Base-by-base conservation (phyloP, 495 filamentous ascomycete genomes). In the Xanthoparmelia taractica region DNA sequence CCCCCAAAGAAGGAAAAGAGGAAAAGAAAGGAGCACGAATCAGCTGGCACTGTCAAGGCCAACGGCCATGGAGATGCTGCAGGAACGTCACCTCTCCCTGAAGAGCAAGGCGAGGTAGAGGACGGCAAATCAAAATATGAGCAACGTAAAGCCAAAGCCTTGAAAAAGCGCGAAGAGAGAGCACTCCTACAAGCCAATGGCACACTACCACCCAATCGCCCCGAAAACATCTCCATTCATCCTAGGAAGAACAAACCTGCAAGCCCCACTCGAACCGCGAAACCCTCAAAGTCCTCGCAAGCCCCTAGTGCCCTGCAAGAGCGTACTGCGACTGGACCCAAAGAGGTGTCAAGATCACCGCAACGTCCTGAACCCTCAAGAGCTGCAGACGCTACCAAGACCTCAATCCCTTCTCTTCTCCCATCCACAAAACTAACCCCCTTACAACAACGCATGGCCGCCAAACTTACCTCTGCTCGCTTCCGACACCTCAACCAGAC, bases 401-500 rank as follows among this genome's bases (percentile, higher is more conserved):
- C 71, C 18, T 55, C 73, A 59, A 70, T 75, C 27, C 67, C 69
- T 29, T 66, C 70, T 33, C 13, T 54, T 33, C 13, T 54, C 63
- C 75, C 70, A 36, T 78, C 69, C 38, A 71, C 66, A 55, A 72
- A 84, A 58, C 82, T 98, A 63, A 98, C 94, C 0, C 92, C 94
- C 37, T 82, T 98, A 58, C 94, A 98, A 78, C 85, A 87, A 63
- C 85, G 87, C 6, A 98, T 98, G 94, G 88, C 88, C 61, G 84
- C 89, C 65, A 97, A 97, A 75, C 85, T 98, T 60, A 81, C 92
- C 61, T 91, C 90, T 8, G 91, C 94, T 18, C 93, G 94, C 63
- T 98, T 98, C 83, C 91, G 94, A 67, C 90, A 97, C 73, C 84
- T 98, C 65, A 98, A 98, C 77, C 86, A 98, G 76, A 91, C 88